Evolutionary conservation across 495 filamentous ascomycete species (phyloP), one percentile per base, ranked within the genome.

Genomic region (Neurospora pannonica): DNA sequence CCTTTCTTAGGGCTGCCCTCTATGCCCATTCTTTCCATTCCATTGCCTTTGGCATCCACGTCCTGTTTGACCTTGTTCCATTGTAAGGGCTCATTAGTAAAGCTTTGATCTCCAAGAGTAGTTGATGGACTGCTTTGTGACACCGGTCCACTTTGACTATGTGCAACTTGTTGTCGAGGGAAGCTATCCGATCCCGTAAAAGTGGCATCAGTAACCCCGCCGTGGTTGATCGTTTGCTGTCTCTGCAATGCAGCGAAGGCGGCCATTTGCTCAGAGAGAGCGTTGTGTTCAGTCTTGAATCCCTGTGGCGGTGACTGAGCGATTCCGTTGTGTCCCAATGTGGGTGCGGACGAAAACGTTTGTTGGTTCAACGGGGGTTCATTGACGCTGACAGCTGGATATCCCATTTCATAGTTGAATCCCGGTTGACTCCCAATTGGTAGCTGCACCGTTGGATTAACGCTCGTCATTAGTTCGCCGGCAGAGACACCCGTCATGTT

Each of bases 241-340:
- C 54, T 67, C 28, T 67, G 54, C 28, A 67, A 67, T 1, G 54
- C 28, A 67, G 54, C 28, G 15, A 67, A 67, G 54, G 5, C 13
- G 24, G 54, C 15, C 31, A 36, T 17, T 67, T 67, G 54, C 54
- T 67, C 15, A 40, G 70, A 71, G 37, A 76, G n/a, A 17, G 54
- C 71, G 9, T 73, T 72, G 31, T 79, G 70, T 39, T 76, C 77
- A 28, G 60, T 42, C 37, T 80, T 79, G 67, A 77, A 54, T 9
- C 62, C 60, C 17, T 77, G 77, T 2, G 71, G 74, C 5, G 70
- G 13, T 6, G 73, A 36, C 19, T 72, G 74, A 8, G 75, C 42
- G 3, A 42, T 71, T 1, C 72, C 31, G 28, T 71, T 76, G 37
- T 34, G 28, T n/a, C 71, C n/a, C 17, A 75, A 7, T 8, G 54